Conservation (phyloP, 1,284 basidiomycete genomes). For the Laetiporus sulphureus region DNA sequence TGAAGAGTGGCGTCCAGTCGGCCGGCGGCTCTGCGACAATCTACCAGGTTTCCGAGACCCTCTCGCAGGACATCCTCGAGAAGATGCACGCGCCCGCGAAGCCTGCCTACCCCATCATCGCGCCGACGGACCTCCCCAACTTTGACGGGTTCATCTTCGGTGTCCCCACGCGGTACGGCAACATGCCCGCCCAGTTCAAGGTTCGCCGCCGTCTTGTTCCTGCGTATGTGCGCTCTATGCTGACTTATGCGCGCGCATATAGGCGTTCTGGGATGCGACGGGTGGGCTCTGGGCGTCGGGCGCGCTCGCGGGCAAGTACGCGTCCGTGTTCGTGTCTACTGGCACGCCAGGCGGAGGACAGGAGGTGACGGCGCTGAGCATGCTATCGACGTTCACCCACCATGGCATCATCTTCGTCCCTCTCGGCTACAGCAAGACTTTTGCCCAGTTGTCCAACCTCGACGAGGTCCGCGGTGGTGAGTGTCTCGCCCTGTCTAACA, state of each 20-base stretch:
- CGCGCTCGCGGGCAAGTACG: conserved; percentile 78
- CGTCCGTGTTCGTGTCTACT: conserved; percentile 64
- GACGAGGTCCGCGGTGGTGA: conserved; percentile 65
- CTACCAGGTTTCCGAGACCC: conserved; percentile 84
- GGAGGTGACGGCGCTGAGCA: conserved; percentile 59
- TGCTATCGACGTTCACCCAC: conserved; percentile 72
- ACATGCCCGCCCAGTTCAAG: conserved; percentile 69
- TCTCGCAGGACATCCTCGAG: conserved; percentile 68
- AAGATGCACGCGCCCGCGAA: conserved; percentile 76
- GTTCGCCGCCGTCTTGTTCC: conserved; percentile 23
- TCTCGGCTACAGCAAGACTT: conserved; percentile 63
- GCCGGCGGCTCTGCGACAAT: conserved; percentile 71
- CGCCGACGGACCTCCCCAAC: conserved; percentile 54
- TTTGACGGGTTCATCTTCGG: conserved; percentile 71
- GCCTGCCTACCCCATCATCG: conserved; percentile 68
- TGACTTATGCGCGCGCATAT: conserved; percentile 5
- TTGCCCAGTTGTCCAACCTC: conserved; percentile 52
- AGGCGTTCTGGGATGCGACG: conserved; percentile 81
- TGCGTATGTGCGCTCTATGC: neutral
- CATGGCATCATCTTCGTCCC: conserved; percentile 80
- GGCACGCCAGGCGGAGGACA: conserved; percentile 67
- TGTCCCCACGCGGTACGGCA: conserved; percentile 75
- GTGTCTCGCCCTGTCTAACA: conserved; percentile 25
- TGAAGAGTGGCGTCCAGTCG: conserved; percentile 64
- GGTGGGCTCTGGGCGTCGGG: conserved; percentile 73